Base-by-base conservation (phyloP, 2,329 filamentous ascomycete species). In the Zasmidium citrigriseum region DNA sequence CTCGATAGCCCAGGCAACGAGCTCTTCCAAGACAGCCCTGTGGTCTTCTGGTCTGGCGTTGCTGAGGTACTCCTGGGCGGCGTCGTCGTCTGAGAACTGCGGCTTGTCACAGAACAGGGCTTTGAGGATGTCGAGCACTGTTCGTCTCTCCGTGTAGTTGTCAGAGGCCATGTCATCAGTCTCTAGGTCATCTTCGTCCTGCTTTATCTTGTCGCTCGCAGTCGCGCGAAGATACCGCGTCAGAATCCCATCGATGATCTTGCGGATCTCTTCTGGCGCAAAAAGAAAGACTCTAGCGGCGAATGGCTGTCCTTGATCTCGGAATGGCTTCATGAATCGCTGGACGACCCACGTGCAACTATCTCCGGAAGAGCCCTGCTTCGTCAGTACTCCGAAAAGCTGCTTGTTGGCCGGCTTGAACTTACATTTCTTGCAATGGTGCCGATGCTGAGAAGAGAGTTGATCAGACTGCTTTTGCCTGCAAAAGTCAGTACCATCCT, bases 391-490 rank as follows among this genome's bases (percentile, higher is more conserved):
- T 4, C n/a, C n/a, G n/a, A n/a, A 45, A 1, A 20, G 16, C 7
- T 25, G 20, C 1, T 18, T 2, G 2, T 10, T 18, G 24, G 2
- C 4, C 2, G 12, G 20, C 3, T 1, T 11, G 7, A 24, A 50
- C 50, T 24, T 56, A 64, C 64, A 51, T 61, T 46, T 4, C 61
- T 61, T 14, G 67, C 66, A 23, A 69, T 59, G 7, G 27, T 62
- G 21, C 62, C 65, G 9, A 61, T 20, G 18, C 57, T 57, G 1
- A 68, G 54, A 1, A 68, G 46, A 1, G 66, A 67, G 46, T 69
- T 69, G 60, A 68, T 61, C 2, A 59, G 21, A 1, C 60, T 58
- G 53, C 66, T 68, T 44, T 69, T 68, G 20, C 60, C 64, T 61
- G 23, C 0, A 1, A 4, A 0, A 4, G 55, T 61, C 48, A 61